Evolutionary conservation across 345 rosid species (phyloP), one percentile per base, ranked within the genome.

Genomic region (Balakata baccata): DNA sequence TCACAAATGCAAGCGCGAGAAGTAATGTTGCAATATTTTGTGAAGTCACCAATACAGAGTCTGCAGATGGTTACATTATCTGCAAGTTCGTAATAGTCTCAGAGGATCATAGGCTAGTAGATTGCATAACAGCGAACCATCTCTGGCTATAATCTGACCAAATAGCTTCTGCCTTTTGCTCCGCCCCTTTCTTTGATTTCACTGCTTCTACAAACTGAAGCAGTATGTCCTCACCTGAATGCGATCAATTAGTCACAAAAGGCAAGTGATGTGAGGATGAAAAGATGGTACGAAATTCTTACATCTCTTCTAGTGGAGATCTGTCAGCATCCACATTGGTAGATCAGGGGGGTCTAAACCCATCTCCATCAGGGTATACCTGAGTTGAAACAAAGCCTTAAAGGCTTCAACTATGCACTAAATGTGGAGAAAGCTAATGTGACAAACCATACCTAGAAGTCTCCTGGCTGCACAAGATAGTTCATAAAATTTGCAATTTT

Each of bases 131-230:
- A 59, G 86, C 83, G 57, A 87, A 90, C 97, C 97, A 92, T 72
- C 88, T 82, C 46, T 88, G 86, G 82, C 98, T 88, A 3, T 84
- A 90, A 56, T 94, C 96, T 7, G 89, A 86, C 93, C 92, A 90
- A 58, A 84, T 65, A 1, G 89, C 90, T 53, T 85, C 88, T 0
- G 89, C 81, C 78, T 87, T 88, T 41, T 78, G 88, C 29, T 91
- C 94, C 0, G 71, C 75, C 66, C 83, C 92, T 74, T 85, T 80
- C 6, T 68, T 61, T 2, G 85, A 75, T 75, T 88, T 90, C 50
- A 88, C 64, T 68, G 71, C 86, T 60, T 86, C 88, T 12, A 87
- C 71, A 64, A 89, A 87, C 61, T 86, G 85, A 16, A 79, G 72
- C 4, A 94, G 80, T 16, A 77, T 76, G 64, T 87, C 90, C 75